phyloP scores from a whole-genome alignment of 441 rosid genomes.

The Melastoma candidum region DNA sequence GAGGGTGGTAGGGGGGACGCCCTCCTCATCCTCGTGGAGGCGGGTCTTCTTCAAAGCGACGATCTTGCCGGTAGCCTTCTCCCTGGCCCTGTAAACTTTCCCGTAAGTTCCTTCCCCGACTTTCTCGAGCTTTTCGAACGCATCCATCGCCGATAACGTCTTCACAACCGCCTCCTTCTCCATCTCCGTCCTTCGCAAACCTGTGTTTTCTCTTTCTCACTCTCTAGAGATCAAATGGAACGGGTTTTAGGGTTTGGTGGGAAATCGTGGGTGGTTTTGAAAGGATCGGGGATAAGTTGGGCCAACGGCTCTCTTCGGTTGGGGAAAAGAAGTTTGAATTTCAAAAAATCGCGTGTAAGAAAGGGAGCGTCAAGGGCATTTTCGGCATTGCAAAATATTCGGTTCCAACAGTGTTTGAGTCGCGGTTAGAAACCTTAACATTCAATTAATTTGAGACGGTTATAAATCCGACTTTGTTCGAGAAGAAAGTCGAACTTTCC shows the following conservation, averaged over 20 bases:
- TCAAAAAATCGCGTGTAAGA: no score
- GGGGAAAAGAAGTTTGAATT: neutral
- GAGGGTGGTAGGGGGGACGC: conserved; percentile 98
- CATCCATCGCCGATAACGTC: conserved; percentile 63
- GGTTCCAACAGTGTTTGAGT: neutral
- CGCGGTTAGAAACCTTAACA: neutral
- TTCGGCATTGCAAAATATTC: no score
- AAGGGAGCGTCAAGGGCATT: no score
- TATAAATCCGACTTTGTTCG: no score
- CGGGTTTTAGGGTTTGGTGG: no score
- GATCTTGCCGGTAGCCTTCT: conserved; percentile 81
- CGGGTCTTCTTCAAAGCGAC: conserved; percentile 97
- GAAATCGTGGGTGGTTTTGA: no score
- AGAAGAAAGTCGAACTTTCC: no score
- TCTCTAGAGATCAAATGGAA: no score
- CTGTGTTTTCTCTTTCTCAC: no score
- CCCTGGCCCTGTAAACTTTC: conserved; percentile 89
- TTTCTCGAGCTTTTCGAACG: conserved; percentile 94
- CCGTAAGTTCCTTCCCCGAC: conserved; percentile 98
- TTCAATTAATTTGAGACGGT: no score
- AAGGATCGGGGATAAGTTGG: no score
- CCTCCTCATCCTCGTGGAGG: conserved; percentile 96
- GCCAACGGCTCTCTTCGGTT: neutral
- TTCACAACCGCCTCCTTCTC: conserved; percentile 22
- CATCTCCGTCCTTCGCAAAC: conserved; percentile 14